Evolutionary conservation across 768 basidiomycete species (phyloP).

Genomic region (Termitomyces sp.): DNA sequence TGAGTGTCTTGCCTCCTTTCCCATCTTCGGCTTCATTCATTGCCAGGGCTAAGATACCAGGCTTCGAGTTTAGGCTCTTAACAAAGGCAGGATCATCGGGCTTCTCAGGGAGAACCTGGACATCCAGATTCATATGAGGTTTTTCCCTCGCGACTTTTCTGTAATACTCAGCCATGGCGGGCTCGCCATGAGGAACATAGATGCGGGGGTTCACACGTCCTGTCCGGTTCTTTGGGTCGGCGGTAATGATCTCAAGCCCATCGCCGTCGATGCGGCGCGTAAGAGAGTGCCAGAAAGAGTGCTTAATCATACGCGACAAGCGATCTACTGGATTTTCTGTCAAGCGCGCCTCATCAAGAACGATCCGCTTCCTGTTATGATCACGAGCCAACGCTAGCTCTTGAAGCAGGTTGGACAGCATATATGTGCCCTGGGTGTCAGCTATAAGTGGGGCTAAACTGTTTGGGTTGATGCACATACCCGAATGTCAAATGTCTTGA

Average conservation of each 20-base stretch:
- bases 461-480: slow-evolving; percentile 35
- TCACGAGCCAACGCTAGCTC: slow-evolving; percentile 96
- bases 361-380: slow-evolving; percentile 92
- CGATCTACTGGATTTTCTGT: slow-evolving; percentile 98
- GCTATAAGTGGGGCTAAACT: slow-evolving; percentile 7
- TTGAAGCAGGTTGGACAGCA: slow-evolving; percentile 98
- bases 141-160: slow-evolving; percentile 85
- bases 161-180: slow-evolving; percentile 95
- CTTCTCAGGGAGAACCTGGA: slow-evolving; percentile 82
- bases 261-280: slow-evolving; percentile 97
- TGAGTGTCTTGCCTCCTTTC: slow-evolving; percentile 74
- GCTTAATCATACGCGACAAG: slow-evolving; percentile 93
- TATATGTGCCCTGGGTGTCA: slow-evolving; percentile 83
- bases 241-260: slow-evolving; percentile 94
- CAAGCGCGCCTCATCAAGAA: slow-evolving; percentile 97
- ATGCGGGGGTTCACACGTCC: slow-evolving; percentile 88
- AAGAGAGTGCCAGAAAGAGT: slow-evolving; percentile 97
- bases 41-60: slow-evolving; percentile 90
- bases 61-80: slow-evolving; percentile 90
- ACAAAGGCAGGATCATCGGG: slow-evolving; percentile 88
- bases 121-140: slow-evolving; percentile 91
- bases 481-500: slow-evolving; percentile 95
- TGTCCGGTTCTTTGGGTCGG: slow-evolving; percentile 96
- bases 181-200: slow-evolving; percentile 92
- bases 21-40: slow-evolving; percentile 90